Evolutionary conservation across 2,329 filamentous ascomycete genomes (phyloP).

Genomic region (Colletotrichum tamarilloi): DNA sequence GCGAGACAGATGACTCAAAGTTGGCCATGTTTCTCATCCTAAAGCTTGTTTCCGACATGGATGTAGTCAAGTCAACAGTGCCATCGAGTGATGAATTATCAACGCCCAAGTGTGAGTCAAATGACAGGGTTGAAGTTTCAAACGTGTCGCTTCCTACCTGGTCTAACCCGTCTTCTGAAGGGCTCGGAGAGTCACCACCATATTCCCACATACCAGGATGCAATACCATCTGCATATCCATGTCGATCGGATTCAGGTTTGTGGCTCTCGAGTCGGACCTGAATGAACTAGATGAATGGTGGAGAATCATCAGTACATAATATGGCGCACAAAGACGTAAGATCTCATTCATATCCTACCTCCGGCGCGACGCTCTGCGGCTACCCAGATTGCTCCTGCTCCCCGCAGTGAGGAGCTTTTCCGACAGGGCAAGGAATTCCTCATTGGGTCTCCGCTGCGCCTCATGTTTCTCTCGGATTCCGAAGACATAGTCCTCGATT

Average conservation of each 20-base stretch:
- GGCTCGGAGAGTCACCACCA: not conserved
- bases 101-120: not conserved
- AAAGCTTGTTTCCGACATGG: not conserved
- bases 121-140: constrained; percentile 5
- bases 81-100: constrained; percentile 3
- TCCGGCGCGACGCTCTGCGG: constrained; percentile 9
- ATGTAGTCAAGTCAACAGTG: constrained; percentile 1
- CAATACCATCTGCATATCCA: constrained; percentile 5
- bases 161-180: not conserved
- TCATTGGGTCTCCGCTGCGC: not conserved
- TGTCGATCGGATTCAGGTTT: no score
- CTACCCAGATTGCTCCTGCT: constrained; percentile 11
- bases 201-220: not conserved
- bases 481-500: constrained; percentile 10
- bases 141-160: not conserved
- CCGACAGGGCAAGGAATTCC: not conserved
- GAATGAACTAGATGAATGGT: not conserved
- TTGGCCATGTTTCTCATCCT: not conserved
- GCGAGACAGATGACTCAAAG: not conserved
- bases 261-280: not conserved
- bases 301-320: no score
- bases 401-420: constrained; percentile 1
- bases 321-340: no score
- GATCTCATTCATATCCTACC: not conserved
- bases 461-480: not conserved